phyloP scores from a whole-genome alignment of 2,329 filamentous ascomycete genomes.

The Aspergillus proliferans region DNA sequence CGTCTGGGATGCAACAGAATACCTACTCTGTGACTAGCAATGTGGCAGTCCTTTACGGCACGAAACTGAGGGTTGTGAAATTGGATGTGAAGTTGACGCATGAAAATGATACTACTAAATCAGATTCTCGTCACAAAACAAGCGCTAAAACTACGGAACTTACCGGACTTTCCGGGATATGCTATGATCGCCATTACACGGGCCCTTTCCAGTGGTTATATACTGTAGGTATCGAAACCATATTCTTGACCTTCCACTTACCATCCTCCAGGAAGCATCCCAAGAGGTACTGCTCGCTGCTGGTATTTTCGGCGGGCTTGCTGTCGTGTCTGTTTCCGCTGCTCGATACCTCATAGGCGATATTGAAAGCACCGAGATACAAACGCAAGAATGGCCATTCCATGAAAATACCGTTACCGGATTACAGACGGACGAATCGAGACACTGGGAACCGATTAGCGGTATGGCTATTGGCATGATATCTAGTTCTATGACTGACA shows the following conservation, averaged over 20 bases:
- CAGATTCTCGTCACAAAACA: constrained; percentile 4
- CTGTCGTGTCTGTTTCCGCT: constrained; percentile 16
- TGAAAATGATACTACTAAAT: neutral
- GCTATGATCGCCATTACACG: constrained; percentile 16
- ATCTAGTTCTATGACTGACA: constrained; percentile 8
- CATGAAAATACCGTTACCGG: constrained; percentile 8
- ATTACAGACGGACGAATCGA: constrained; percentile 5
- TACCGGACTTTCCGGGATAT: constrained; percentile 1
- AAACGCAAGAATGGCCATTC: constrained; percentile 16
- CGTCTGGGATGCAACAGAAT: neutral
- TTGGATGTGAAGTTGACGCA: constrained; percentile 11
- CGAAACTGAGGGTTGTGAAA: constrained; percentile 22
- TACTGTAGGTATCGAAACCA: constrained; percentile 18
- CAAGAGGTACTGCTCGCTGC: constrained; percentile 16
- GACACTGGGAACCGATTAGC: constrained; percentile 28
- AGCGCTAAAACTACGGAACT: constrained; percentile 11
- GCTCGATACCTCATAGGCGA: constrained; percentile 10
- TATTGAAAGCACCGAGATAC: constrained; percentile 2
- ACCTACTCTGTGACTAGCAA: constrained; percentile 15
- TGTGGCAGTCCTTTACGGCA: constrained; percentile 24
- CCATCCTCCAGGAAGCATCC: constrained; percentile 14
- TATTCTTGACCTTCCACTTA: constrained; percentile 4
- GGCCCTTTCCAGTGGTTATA: constrained; percentile 29
- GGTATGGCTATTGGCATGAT: constrained; percentile 16
- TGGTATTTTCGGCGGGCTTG: constrained; percentile 19